These are phyloP conservation scores for Wilhelminamyces savonicus DNA, from an alignment of 805 yeast species.

Conservation along the genomic window DNA sequence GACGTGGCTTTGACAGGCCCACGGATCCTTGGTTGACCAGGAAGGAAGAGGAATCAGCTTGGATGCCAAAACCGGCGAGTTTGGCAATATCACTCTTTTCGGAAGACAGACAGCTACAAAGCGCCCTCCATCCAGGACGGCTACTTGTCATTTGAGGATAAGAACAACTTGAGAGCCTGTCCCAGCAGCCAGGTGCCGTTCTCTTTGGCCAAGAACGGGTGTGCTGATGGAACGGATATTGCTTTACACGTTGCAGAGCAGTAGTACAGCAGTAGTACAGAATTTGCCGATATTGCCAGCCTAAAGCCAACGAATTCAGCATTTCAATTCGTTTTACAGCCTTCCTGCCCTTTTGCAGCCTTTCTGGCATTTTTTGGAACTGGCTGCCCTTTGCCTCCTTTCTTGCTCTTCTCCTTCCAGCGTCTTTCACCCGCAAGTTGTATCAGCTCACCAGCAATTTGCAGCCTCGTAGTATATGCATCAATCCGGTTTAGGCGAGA, in stretches of 20 bases:
- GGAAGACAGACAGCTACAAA: constrained; percentile 26
- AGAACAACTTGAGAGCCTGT: constrained; percentile 32
- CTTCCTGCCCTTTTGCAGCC: too few species aligned
- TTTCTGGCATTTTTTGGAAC: too few species aligned
- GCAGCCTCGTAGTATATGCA: too few species aligned
- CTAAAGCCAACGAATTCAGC: too few species aligned
- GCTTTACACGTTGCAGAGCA: constrained; percentile 16
- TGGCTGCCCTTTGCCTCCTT: too few species aligned
- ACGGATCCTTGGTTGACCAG: constrained; percentile 24
- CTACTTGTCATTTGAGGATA: constrained; percentile 27
- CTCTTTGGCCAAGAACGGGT: constrained; percentile 19
- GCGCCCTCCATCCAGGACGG: constrained; percentile 33
- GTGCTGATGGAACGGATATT: constrained; percentile 23
- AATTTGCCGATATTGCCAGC: too few species aligned
- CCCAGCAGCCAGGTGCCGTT: constrained; percentile 20
- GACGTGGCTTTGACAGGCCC: constrained; percentile 15
- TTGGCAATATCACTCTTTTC: constrained; percentile 27
- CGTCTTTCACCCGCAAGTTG: too few species aligned
- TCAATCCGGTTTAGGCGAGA: too few species aligned
- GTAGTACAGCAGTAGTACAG: too few species aligned
- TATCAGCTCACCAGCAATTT: too few species aligned
- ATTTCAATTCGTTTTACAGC: too few species aligned
- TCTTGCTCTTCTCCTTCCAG: too few species aligned
- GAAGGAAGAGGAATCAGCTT: constrained; percentile 22
- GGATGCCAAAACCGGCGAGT: constrained; percentile 24